These are phyloP conservation scores for Pseudogymnoascus sp. DNA, from an alignment of 2,329 filamentous ascomycete species.

Conservation along the genomic window DNA sequence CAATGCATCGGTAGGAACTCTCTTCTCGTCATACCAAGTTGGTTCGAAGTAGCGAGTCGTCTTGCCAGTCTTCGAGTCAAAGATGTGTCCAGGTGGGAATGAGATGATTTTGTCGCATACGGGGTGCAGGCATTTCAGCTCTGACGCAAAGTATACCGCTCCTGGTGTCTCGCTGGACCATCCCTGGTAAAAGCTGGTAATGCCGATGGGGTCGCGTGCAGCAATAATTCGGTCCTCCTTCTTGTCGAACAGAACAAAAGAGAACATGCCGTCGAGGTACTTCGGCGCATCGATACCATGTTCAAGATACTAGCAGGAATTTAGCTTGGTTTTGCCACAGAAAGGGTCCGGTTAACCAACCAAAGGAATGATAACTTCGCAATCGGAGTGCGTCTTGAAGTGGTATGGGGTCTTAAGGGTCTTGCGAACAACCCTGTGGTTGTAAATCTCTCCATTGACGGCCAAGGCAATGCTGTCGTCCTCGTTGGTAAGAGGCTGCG, in stretches of 20 bases:
- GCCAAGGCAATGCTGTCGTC: slow-evolving; percentile 84
- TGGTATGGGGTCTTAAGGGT: slow-evolving; percentile 75
- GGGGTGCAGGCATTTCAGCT: slow-evolving; percentile 86
- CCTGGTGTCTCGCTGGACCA: slow-evolving; percentile 77
- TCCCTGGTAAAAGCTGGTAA: slow-evolving; percentile 96
- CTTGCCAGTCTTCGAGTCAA: slow-evolving; percentile 84
- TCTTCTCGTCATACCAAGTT: slow-evolving; percentile 80
- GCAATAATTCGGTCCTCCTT: slow-evolving; percentile 85
- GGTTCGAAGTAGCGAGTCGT: slow-evolving; percentile 87
- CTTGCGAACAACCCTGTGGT: slow-evolving; percentile 93
- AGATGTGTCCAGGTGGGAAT: slow-evolving; percentile 93
- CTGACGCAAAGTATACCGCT: slow-evolving; percentile 91
- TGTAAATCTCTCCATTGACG: slow-evolving; percentile 99
- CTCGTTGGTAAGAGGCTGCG: slow-evolving; percentile 89
- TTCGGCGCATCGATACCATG: slow-evolving; percentile 88
- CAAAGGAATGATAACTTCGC: slow-evolving; percentile 96
- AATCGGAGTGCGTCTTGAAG: slow-evolving; percentile 98
- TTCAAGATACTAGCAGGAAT: slow-evolving; percentile 67
- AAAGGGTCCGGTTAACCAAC: slow-evolving; percentile 45
- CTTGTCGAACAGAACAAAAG: slow-evolving; percentile 97
- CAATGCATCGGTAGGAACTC: slow-evolving; percentile 71
- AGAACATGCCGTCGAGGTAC: slow-evolving; percentile 98
- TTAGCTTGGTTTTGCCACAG: slow-evolving; percentile 14
- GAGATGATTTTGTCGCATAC: slow-evolving; percentile 93
- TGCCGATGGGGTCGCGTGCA: slow-evolving; percentile 90